These are phyloP conservation scores for Hypoxylon sp. DNA, from an alignment of 2,329 filamentous ascomycete species.

Conservation along the genomic window DNA sequence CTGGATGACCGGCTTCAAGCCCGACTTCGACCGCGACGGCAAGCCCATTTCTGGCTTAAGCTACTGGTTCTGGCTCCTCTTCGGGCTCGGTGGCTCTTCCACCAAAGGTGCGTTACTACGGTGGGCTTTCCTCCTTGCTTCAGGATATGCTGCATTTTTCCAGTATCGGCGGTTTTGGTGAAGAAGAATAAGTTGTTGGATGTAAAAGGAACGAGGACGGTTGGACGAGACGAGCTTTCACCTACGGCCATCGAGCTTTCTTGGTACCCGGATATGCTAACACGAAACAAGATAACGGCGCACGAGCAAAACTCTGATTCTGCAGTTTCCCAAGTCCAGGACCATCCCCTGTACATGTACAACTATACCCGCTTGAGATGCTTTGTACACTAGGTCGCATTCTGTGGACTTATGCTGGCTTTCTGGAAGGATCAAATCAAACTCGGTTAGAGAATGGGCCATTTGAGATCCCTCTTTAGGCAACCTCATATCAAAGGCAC, in stretches of 20 bases:
- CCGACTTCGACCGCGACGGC: slow-evolving; percentile 75
- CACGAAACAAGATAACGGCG: slow-evolving; percentile 19
- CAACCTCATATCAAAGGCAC: background rate
- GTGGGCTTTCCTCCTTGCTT: slow-evolving; percentile 64
- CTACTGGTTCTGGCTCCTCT: slow-evolving; percentile 69
- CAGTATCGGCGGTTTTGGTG: slow-evolving; percentile 35
- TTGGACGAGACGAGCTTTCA: background rate
- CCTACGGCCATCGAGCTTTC: background rate
- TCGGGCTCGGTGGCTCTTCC: slow-evolving; percentile 66
- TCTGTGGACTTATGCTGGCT: background rate
- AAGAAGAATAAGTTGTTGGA: background rate
- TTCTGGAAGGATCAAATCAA: background rate
- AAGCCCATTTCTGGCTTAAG: slow-evolving; percentile 64
- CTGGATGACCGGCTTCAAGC: slow-evolving; percentile 61
- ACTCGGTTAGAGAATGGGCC: background rate
- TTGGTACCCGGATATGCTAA: slow-evolving; percentile 26
- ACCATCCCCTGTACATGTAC: slow-evolving; percentile 11
- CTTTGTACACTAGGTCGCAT: background rate
- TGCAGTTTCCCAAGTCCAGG: background rate
- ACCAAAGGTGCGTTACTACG: slow-evolving; percentile 66
- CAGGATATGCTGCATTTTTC: slow-evolving; percentile 54
- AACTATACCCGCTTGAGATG: slow-evolving; percentile 3
- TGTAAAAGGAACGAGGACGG: background rate
- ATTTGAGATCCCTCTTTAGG: background rate
- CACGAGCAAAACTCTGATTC: slow-evolving; percentile 34